A percentile compares a stretch with the other conserved stretches of the same genome.
phyloP scores from a whole-genome alignment of 306 rosid species.

The Quercus mongolica region DNA sequence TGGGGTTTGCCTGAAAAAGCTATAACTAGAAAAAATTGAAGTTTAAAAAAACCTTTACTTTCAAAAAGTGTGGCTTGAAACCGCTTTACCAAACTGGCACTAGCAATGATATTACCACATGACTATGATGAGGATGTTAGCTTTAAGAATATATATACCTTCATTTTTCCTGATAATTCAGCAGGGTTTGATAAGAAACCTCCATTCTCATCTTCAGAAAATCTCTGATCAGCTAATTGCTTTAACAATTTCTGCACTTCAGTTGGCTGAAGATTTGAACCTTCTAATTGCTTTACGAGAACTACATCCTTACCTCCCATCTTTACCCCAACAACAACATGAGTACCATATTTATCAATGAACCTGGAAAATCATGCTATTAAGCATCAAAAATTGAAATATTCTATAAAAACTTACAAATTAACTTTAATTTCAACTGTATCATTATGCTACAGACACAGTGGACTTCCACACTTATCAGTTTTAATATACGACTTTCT shows the following conservation, averaged over 20 bases:
- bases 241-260: slow-evolving; percentile 75
- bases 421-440: not conserved
- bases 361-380: slow-evolving; percentile 54
- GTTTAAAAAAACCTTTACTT: too few relatives aligned
- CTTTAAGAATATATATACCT: slow-evolving; percentile 35
- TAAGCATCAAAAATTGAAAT: not conserved
- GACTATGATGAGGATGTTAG: not conserved
- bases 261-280: slow-evolving; percentile 45
- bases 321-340: slow-evolving; percentile 81
- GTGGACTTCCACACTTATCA: not conserved
- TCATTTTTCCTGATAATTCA: slow-evolving; percentile 37
- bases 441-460: not conserved
- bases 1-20: too few relatives aligned
- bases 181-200: slow-evolving; percentile 26
- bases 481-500: not conserved
- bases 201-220: slow-evolving; percentile 43
- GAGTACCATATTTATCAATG: slow-evolving; percentile 88
- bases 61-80: too few relatives aligned
- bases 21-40: too few relatives aligned
- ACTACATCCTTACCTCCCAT: slow-evolving; percentile 95
- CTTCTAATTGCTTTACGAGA: slow-evolving; percentile 66
- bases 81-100: not conserved
- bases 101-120: not conserved
- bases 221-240: slow-evolving; percentile 71
- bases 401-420: not conserved